phyloP scores from a whole-genome alignment of 768 basidiomycete genomes.

The Rhodotorula diobovata region DNA sequence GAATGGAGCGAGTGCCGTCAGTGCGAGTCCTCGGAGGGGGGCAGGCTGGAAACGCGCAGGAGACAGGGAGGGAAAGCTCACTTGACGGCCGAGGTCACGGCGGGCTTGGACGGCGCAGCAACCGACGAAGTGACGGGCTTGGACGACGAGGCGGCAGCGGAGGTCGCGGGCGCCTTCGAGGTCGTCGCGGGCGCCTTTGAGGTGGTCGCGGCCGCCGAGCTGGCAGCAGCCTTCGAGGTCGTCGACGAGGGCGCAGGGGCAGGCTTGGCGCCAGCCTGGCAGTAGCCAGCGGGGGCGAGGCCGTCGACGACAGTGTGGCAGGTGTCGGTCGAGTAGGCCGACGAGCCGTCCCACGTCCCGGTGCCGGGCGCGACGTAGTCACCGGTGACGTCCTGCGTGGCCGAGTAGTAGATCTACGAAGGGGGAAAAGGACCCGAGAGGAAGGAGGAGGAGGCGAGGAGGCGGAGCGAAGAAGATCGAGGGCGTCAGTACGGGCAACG shows the following conservation, averaged over 20 bases:
- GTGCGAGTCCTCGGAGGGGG: no score
- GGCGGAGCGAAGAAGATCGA: neutral
- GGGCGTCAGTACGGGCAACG: no score
- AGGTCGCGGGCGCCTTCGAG: neutral
- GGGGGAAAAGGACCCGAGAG: neutral
- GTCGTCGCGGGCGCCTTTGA: neutral
- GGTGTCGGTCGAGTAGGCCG: slow-evolving; percentile 1
- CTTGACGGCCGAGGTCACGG: no score
- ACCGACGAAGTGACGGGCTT: neutral
- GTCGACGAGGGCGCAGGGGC: neutral
- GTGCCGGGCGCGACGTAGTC: slow-evolving; percentile 9
- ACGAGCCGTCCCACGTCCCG: slow-evolving; percentile 7
- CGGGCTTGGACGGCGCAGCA: no score
- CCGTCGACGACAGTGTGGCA: neutral
- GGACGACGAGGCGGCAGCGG: neutral
- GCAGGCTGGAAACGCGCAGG: no score
- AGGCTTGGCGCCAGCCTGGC: neutral
- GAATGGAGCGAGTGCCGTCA: neutral
- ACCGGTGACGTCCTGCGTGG: neutral
- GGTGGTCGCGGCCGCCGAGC: neutral
- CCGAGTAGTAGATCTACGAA: neutral
- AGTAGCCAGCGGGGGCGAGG: slow-evolving; percentile 9
- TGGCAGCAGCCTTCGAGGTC: no score
- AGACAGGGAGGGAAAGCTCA: no score
- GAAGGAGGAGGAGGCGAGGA: neutral